Evolutionary conservation across 345 rosid species (phyloP).

Genomic region (Hevea brasiliensis): DNA sequence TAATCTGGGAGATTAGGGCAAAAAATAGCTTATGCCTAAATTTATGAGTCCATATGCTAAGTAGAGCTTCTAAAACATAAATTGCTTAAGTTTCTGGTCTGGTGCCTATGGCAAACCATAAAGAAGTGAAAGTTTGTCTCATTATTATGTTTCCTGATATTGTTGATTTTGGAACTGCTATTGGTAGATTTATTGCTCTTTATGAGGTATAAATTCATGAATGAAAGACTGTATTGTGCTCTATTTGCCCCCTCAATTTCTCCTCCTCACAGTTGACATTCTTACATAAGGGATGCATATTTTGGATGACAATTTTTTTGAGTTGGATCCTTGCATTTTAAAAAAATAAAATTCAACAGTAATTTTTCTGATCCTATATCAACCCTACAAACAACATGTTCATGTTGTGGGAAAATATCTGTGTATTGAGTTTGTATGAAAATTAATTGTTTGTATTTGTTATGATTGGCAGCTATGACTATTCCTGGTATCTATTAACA

Average conservation of each 20-base stretch:
- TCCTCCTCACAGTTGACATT: not conserved
- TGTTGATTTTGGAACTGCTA: not conserved
- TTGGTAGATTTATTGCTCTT: not conserved
- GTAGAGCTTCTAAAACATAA: not conserved
- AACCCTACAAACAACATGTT: not conserved
- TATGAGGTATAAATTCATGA: not conserved
- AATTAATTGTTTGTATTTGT: not conserved
- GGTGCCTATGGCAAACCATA: not conserved
- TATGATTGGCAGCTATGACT: not conserved
- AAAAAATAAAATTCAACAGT: not conserved
- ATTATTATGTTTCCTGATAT: not conserved
- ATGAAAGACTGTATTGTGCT: not conserved
- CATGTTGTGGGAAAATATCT: not conserved
- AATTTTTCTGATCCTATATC: not conserved
- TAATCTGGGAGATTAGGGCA: not conserved
- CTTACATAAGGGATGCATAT: not conserved
- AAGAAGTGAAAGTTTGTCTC: not conserved
- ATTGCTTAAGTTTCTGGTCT: not conserved
- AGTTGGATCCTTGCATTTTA: not conserved
- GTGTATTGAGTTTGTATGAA: not conserved
- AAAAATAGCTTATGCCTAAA: not conserved
- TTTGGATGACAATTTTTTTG: not conserved
- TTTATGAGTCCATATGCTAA: not conserved
- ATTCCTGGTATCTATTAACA: slow-evolving; percentile 5
- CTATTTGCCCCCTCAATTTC: not conserved